Evolutionary conservation across 495 filamentous ascomycete genomes (phyloP).

Genomic region (Penicillium turbatum): DNA sequence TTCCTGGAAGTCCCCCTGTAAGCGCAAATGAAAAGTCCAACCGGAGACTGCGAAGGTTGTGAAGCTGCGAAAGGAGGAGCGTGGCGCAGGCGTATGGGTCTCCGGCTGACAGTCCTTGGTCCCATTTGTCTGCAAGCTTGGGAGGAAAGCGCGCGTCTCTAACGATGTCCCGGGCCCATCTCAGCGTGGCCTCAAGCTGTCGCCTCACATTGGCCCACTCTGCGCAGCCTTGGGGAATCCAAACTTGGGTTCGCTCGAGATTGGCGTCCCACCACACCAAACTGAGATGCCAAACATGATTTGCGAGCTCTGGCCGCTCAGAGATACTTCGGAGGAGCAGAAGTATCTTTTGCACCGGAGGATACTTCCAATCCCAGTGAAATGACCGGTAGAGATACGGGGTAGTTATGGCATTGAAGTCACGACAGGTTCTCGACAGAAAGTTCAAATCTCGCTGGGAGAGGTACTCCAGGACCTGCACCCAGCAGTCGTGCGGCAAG

Average conservation of each 20-base stretch:
- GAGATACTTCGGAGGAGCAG: neutral
- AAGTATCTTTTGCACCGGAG: neutral
- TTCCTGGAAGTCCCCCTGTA: neutral
- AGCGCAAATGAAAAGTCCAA: conserved; percentile 7
- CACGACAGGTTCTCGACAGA: neutral
- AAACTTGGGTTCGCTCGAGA: neutral
- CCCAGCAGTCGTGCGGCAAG: neutral
- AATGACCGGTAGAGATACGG: neutral
- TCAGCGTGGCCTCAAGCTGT: neutral
- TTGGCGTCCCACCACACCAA: neutral
- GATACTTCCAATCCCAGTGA: neutral
- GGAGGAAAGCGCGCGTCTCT: neutral
- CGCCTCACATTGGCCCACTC: neutral
- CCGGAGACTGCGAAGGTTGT: conserved; percentile 9
- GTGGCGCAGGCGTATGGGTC: conserved; percentile 4
- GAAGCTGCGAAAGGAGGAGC: conserved; percentile 4
- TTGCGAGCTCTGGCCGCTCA: neutral
- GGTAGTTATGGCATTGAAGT: neutral
- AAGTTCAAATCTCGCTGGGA: neutral
- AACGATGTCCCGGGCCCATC: neutral
- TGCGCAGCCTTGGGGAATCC: neutral
- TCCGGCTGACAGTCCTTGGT: neutral
- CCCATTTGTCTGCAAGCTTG: neutral
- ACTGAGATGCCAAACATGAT: neutral
- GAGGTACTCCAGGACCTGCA: neutral